Conservation (phyloP, 2,329 filamentous ascomycete species). For the Akanthomyces muscarius region DNA sequence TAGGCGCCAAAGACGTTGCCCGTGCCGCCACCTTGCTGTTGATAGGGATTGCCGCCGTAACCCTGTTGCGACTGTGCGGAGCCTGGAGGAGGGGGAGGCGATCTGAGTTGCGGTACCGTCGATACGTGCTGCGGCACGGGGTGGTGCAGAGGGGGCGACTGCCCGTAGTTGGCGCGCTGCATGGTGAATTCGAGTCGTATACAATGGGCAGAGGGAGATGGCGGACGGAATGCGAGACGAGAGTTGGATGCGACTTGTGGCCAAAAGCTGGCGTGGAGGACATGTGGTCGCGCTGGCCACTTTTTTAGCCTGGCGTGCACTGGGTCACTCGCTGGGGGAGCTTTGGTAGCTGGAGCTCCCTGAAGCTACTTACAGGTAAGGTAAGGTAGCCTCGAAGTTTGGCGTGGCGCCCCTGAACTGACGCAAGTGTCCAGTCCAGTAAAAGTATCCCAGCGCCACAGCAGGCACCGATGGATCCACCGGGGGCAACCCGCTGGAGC, state of each 20-base stretch:
- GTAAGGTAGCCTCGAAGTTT: not conserved
- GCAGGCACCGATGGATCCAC: not conserved
- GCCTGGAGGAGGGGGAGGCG: constrained; percentile 75
- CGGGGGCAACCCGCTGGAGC: not conserved
- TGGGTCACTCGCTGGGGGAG: not conserved
- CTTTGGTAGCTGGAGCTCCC: not conserved
- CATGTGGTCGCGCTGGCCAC: constrained; percentile 14
- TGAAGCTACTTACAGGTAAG: not conserved
- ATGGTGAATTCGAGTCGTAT: constrained; percentile 49
- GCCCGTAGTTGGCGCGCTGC: constrained; percentile 82
- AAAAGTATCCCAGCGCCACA: not conserved
- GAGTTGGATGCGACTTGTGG: constrained; percentile 1
- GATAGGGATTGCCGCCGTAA: constrained; percentile 69
- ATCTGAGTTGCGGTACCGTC: constrained; percentile 93
- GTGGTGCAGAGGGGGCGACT: constrained; percentile 92
- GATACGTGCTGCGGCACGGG: constrained; percentile 98
- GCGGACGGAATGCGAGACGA: not conserved
- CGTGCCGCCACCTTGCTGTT: constrained; percentile 54
- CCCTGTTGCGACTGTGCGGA: constrained; percentile 63
- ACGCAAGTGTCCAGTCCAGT: not conserved
- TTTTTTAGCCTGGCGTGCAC: not conserved
- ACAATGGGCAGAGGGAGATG: constrained; percentile 10
- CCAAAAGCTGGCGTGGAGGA: constrained; percentile 5
- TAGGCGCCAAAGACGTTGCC: constrained; percentile 66
- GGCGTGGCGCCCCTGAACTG: constrained; percentile 2